Base-by-base conservation (phyloP, 305 asterid species). In the Nicotiana rustica region DNA sequence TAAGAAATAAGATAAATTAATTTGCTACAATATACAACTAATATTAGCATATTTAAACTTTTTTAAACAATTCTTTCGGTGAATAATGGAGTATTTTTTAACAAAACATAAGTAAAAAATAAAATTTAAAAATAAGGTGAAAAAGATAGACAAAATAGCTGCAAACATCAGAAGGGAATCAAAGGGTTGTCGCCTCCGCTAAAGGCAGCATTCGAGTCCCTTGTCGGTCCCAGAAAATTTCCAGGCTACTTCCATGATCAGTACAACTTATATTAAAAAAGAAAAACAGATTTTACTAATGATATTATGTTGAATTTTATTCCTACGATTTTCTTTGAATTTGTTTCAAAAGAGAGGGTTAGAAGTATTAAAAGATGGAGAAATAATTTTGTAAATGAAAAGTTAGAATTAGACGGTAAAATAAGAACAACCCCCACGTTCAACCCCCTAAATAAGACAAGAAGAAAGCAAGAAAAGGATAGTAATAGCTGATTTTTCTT, bases 171-270 rank as follows among this genome's bases (percentile, higher is more conserved):
- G 71, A 60, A 82, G 81, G 86, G 89, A 88, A 86, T 84, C 87
- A 80, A 87, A 81, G 86, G 88, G 87, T 21, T 91, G 92, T 90
- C 94, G 89, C 89, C 91, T 86, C 86, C 90, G 85, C 84, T 84
- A 87, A 88, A 88, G 94, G 88, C 88, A 88, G 86, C 89, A 81
- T 84, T 82, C 78, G 82, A 88, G 89, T 86, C 85, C 84, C 84
- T 85, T 93, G 97, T 92, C 94, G 92, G 92, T 83, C 88, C 82
- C 35, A 66, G 14, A 79, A 83, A 83, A 79, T 65, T 65, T 41
- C 68, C 87, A n/a, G 15, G 52, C 15, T 17, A 36, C 81, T 83
- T 67, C 71, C 57, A 25, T 66, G 14, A 41, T 49, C 55, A 17
- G 8, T 68, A 17, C 7, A 68, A 68, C 4, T 44, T 76, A 41